Base-by-base conservation (phyloP, 2,329 filamentous ascomycete genomes). In the Calycina marina region DNA sequence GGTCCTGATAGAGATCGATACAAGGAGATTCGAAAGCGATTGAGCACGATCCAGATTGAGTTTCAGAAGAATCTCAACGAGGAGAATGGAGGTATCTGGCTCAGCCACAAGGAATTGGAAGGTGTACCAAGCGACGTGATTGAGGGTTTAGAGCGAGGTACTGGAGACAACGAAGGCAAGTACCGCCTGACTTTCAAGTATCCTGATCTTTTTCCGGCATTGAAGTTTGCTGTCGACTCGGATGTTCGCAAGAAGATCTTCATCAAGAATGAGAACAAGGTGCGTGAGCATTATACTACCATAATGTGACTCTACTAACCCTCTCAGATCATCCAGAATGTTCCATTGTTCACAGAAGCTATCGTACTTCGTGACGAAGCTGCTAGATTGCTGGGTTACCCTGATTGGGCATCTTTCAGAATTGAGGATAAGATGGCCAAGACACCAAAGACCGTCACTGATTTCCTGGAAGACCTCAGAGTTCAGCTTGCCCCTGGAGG, bases 381-480 rank as follows among this genome's bases (percentile, higher is more conserved):
- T 12, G 83, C 82, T 9, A 70, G 78, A 31, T 63, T 88, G 29
- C 63, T 88, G 1, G 80, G 80, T 9, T 90, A 85, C 54, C 65
- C 71, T 4, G 73, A 84, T 49, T 79, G 88, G 51, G 82, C 82
- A 12, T 68, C 74, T 29, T 76, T 85, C 54, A 63, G 70, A 28
- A 77, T 90, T 24, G 79, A 85, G 49, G 73, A 82, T 47, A 88
- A 85, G 66, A 90, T 90, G 82, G 80, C 81, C 28, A 85, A 86
- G 63, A 74, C 67, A 1, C 67, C 78, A 2, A 65, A 72, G 48
- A 78, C 69, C 0, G 81, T 90, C 8, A 67, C 77, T 41, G 67
- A 72, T 32, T 88, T 90, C 54, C 59, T 90, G 5, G 65, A 62
- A 4, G 79, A 86, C 50, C 61, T 90, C 38, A 70, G 75, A 36